Evolutionary conservation across 2,329 filamentous ascomycete genomes (phyloP), one percentile per base, ranked within the genome.

Genomic region (Xylaria sp.): DNA sequence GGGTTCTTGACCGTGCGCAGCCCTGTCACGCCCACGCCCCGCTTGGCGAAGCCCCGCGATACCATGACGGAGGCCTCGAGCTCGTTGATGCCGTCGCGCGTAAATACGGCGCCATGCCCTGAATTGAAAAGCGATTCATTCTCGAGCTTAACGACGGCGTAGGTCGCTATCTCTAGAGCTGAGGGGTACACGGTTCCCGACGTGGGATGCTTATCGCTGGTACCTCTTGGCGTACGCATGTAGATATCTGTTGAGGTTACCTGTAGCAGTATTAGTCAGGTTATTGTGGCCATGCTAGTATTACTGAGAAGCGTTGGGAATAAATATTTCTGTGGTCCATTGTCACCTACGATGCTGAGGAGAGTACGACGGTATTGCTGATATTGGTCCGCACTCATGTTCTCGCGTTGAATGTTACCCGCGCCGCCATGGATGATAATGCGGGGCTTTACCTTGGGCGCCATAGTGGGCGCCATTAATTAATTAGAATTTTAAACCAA

Each of bases 51-150:
- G 0, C 91, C 91, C 34, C 86, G 85, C 1, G 91, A 92, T 0
- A 97, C 92, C 94, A 97, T 97, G 61, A 97, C 88, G 9, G 90
- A 92, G 1, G 93, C 92, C 81, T 97, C 94, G 70, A 97, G 89
- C 82, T 97, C 92, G 78, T 94, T 94, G 71, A 90, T 87, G 20
- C 94, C 94, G 73, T 91, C 90, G 60, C 90, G 89, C 0, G 93
- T 97, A 80, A 97, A 97, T 23, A 97, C 94, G 60, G 94, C 92
- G 63, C 94, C 94, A 75, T 90, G 90, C 8, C 90, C 94, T 66
- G 90, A 90, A 82, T 97, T 97, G 86, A 96, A 97, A 4, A 97
- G 87, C 1, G 91, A 86, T 76, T 94, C 89, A 76, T 97, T 85
- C 81, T 97, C 94, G 18, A 97, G 87, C 32, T 91, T 85, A 0